Evolutionary conservation across 345 rosid genomes (phyloP).

Genomic region (Brassica napus): DNA sequence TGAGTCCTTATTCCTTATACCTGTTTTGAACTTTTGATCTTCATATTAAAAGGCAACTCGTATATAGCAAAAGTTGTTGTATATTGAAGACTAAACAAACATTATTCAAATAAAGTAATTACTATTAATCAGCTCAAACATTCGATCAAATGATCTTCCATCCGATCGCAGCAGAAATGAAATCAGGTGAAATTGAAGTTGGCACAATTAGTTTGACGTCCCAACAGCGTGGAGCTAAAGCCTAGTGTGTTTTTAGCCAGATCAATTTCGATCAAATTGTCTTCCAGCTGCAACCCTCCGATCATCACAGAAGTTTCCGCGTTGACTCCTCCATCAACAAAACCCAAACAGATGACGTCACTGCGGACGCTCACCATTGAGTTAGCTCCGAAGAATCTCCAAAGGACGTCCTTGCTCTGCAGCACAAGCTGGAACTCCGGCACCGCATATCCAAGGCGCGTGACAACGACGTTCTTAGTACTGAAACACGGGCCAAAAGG

Average conservation of each 20-base stretch:
- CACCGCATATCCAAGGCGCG: slow-evolving; percentile 60
- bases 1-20: too few species aligned
- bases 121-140: not conserved
- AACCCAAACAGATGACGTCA: slow-evolving; percentile 60
- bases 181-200: slow-evolving; percentile 61
- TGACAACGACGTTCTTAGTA: slow-evolving; percentile 36
- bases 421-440: slow-evolving; percentile 55
- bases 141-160: not conserved
- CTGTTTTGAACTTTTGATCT: too few species aligned
- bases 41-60: too few species aligned
- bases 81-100: not conserved
- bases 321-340: slow-evolving; percentile 64
- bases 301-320: slow-evolving; percentile 63
- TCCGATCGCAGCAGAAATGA: not conserved
- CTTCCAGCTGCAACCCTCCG: slow-evolving; percentile 66
- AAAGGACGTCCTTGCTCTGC: slow-evolving; percentile 48
- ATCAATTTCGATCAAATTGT: slow-evolving; percentile 63
- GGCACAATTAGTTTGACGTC: slow-evolving; percentile 57
- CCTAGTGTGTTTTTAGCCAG: slow-evolving; percentile 61
- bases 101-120: not conserved
- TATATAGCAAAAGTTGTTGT: not conserved
- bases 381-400: slow-evolving; percentile 69
- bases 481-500: slow-evolving; percentile 69
- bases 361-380: slow-evolving; percentile 61
- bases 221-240: slow-evolving; percentile 56